Evolutionary conservation across 306 rosid species (phyloP).

Genomic region (Begonia masoniana): DNA sequence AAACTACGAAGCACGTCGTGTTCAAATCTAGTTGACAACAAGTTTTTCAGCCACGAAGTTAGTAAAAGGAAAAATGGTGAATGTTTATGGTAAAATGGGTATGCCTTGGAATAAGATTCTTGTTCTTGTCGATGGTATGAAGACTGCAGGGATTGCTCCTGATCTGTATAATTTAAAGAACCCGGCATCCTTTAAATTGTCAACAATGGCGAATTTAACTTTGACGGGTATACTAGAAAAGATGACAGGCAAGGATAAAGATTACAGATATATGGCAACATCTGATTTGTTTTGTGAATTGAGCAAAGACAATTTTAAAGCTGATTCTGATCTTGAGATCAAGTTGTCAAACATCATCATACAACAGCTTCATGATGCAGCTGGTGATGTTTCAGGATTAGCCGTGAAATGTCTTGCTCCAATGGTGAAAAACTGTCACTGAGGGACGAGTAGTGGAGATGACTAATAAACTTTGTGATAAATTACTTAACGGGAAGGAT

Average conservation of each 20-base stretch:
- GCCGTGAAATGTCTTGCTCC: slow-evolving; percentile 99
- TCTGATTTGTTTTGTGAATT: slow-evolving; percentile 78
- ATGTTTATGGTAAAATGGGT: too few species aligned
- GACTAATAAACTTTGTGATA: slow-evolving; percentile 69
- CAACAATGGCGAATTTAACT: slow-evolving; percentile 55
- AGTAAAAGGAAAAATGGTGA: too few species aligned
- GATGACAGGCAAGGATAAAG: slow-evolving; percentile 97
- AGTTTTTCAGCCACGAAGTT: too few species aligned
- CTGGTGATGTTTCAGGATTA: slow-evolving; percentile 87
- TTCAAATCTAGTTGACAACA: too few species aligned
- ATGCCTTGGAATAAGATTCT: too few species aligned
- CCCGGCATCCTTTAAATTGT: not conserved
- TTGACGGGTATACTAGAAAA: slow-evolving; percentile 73
- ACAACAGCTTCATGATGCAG: slow-evolving; percentile 89
- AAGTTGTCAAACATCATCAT: slow-evolving; percentile 63
- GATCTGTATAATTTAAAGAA: too few species aligned
- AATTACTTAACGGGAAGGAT: slow-evolving; percentile 80
- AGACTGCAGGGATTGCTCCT: too few species aligned
- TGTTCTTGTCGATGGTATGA: too few species aligned
- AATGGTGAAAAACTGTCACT: slow-evolving; percentile 71
- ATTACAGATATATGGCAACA: slow-evolving; percentile 90
- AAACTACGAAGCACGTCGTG: too few species aligned
- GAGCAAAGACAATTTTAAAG: slow-evolving; percentile 52
- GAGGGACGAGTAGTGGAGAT: slow-evolving; percentile 87
- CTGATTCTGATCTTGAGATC: slow-evolving; percentile 66